These are phyloP conservation scores for Leccinum imitatum DNA, from an alignment of 768 basidiomycete species.

Conservation along the genomic window DNA sequence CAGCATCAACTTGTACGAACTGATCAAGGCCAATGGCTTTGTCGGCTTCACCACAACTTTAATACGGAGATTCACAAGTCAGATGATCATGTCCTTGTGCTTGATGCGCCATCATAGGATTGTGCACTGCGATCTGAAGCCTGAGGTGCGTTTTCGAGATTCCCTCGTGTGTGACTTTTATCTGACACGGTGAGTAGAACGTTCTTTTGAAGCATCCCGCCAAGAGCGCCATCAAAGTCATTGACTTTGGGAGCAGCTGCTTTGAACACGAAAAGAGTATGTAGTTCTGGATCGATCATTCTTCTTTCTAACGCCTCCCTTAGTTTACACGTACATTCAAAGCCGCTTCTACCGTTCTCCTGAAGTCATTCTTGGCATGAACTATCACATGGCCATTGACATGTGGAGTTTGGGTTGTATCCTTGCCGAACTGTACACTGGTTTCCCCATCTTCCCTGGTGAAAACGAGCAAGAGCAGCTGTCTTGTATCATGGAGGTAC, in stretches of 20 bases:
- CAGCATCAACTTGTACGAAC: slow-evolving; percentile 97
- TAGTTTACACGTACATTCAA: slow-evolving; percentile 99
- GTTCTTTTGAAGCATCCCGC: slow-evolving; percentile 91
- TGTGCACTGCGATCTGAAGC: slow-evolving; percentile 98
- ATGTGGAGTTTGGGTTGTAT: slow-evolving; percentile 99
- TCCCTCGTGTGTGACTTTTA: neutral
- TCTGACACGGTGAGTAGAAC: slow-evolving; percentile 55
- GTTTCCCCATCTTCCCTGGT: slow-evolving; percentile 98
- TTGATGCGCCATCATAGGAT: slow-evolving; percentile 97
- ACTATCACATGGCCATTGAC: slow-evolving; percentile 98
- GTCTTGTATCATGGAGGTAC: slow-evolving; percentile 98
- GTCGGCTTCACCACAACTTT: slow-evolving; percentile 95
- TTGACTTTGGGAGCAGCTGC: slow-evolving; percentile 98
- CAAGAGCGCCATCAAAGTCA: slow-evolving; percentile 96
- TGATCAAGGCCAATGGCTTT: slow-evolving; percentile 99
- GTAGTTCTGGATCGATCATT: slow-evolving; percentile 26
- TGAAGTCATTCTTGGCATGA: slow-evolving; percentile 98
- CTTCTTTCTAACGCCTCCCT: slow-evolving; percentile 9
- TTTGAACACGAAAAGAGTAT: slow-evolving; percentile 97
- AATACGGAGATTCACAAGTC: slow-evolving; percentile 93
- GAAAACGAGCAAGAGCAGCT: slow-evolving; percentile 99
- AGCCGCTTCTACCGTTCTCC: slow-evolving; percentile 99
- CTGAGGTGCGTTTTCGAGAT: slow-evolving; percentile 64
- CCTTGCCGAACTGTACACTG: slow-evolving; percentile 93
- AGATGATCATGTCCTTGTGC: slow-evolving; percentile 89